These are phyloP conservation scores for Lojkania enalia DNA, from an alignment of 2,329 filamentous ascomycete genomes.

Conservation along the genomic window DNA sequence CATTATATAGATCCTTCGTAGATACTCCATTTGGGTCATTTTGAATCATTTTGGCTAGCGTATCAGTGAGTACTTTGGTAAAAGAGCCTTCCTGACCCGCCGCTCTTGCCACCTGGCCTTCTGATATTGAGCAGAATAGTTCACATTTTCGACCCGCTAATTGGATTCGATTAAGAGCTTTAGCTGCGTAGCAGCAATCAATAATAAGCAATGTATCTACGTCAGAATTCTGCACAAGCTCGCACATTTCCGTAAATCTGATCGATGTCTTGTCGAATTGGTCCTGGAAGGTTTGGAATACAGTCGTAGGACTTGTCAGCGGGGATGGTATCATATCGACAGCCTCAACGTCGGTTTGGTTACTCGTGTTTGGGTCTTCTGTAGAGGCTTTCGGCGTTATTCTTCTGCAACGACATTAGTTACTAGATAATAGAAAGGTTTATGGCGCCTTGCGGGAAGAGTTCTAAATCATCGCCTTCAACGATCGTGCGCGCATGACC, in stretches of 20 bases:
- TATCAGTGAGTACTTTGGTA: slow-evolving; percentile 11
- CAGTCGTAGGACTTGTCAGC: slow-evolving; percentile 1
- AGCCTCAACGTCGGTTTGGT: background rate
- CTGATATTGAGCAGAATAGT: slow-evolving; percentile 16
- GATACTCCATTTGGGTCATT: slow-evolving; percentile 12
- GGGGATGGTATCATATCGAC: background rate
- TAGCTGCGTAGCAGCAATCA: slow-evolving; percentile 18
- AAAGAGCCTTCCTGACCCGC: slow-evolving; percentile 16
- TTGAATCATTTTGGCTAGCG: slow-evolving; percentile 7
- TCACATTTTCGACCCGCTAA: slow-evolving; percentile 19
- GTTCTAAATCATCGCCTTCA: slow-evolving; percentile 8
- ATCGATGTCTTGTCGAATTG: slow-evolving; percentile 3
- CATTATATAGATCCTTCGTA: slow-evolving; percentile 15
- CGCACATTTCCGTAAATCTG: slow-evolving; percentile 6
- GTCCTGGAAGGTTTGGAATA: slow-evolving; percentile 2
- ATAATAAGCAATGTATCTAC: slow-evolving; percentile 16
- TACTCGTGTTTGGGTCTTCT: background rate
- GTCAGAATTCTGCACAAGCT: slow-evolving; percentile 7
- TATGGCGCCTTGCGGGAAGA: slow-evolving; percentile 7
- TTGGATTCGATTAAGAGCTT: slow-evolving; percentile 8
- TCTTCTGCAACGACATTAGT: background rate
- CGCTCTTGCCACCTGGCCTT: slow-evolving; percentile 8
- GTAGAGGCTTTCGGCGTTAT: background rate
- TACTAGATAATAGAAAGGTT: background rate
- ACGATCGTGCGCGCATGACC: slow-evolving; percentile 13